Evolutionary conservation across 176 grass and related monocot species (phyloP), one percentile per base, ranked within the genome.

Genomic region (Musa acuminata): DNA sequence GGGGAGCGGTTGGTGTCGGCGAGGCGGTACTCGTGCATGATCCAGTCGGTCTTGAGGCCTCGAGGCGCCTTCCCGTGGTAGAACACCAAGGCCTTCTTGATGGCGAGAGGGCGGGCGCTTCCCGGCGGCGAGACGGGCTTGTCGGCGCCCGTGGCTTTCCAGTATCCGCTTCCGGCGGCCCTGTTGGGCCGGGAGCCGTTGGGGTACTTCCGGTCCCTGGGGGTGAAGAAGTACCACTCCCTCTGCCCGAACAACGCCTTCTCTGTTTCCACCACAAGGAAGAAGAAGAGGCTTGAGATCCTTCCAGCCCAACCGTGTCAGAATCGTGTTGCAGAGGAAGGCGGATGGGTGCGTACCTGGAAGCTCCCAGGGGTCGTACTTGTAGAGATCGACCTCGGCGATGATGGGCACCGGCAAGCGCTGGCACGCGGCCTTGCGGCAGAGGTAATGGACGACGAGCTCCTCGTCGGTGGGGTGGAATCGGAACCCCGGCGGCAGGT

Each of bases 181-280:
- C 89, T 71, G 83, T 92, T 92, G 54, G 89, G 89, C 16, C 89
- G 77, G 75, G 81, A 82, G 26, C 89, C 89, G 72, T 88, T 92
- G 2, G 89, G 89, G 81, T 92, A 88, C 89, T 92, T 92, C 53
- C 89, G 83, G 81, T 92, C 89, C 8, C 86, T 79, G 11, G 89
- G 89, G 67, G 89, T 92, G 68, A 88, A 92, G 86, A 92, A 92
- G 62, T 92, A 92, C 89, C 89, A 92, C 81, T 92, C 89, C 67
- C 62, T 88, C 58, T 66, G 55, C 62, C 89, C 89, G 78, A 92
- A 92, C 83, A 92, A 54, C 80, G 89, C 89, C 78, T 77, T 88
- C 81, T 92, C 89, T 92, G 83, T 17, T 23, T 20, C 16, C 79
- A 81, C 7, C 10, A 14, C 52, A 26, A 55, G 3, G 4, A 43